Base-by-base conservation (phyloP, 2,329 filamentous ascomycete genomes). In the Bipolaris bicolor region DNA sequence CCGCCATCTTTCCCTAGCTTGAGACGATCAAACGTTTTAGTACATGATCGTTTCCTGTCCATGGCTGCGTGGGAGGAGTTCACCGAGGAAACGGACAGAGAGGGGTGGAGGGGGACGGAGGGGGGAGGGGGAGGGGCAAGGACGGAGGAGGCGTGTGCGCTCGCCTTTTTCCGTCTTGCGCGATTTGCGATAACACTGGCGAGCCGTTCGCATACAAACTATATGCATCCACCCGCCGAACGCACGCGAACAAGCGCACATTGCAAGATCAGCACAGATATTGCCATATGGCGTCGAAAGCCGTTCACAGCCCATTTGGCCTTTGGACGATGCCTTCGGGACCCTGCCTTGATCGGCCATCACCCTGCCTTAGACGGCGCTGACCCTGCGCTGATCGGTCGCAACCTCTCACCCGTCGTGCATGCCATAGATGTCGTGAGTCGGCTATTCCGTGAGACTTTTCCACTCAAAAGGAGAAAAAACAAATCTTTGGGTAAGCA, bases 321-420 rank as follows among this genome's bases (percentile, higher is more conserved):
- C 18, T 18, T 18, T n/a, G 6, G 7, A 11, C 10, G 26, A n/a
- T 22, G 49, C 41, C 20, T 26, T 22, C 36, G 34, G 48, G 53
- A 51, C 53, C 53, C 48, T 56, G 53, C 49, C 49, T 50, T 53
- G 49, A 49, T 44, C 49, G 31, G 34, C 39, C 37, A 18, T 49
- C 44, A 31, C 55, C 34, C 53, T 52, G 34, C 24, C 43, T 47
- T 43, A 34, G 24, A 46, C 22, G 29, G 39, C 24, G 50, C 51
- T 45, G 45, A 22, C 45, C 56, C 47, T 55, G 52, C 52, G 56
- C 56, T 55, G 52, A 58, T 58, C 56, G 41, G 48, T 37, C 47
- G 31, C 31, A 13, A 37, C 24, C 29, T 34, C 29, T 24, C 31
- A 26, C 15, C 16, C 26, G 34, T 34, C 2, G 22, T 29, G 49